These are phyloP conservation scores for Cenchrus americanus DNA, from an alignment of 176 grass and related monocot species.

Conservation along the genomic window DNA sequence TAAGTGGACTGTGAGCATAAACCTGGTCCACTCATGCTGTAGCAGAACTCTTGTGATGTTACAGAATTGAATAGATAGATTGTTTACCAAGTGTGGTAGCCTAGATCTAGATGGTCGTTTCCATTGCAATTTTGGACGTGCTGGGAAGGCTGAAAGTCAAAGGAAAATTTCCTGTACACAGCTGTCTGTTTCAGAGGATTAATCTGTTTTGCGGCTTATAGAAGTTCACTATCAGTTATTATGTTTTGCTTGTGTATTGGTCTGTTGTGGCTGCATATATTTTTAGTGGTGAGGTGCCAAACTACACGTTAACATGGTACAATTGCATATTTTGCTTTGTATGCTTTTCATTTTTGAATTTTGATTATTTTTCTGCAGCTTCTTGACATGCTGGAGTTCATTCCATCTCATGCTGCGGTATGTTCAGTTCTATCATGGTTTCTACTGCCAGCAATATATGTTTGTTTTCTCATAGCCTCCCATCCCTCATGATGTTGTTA, in stretches of 20 bases:
- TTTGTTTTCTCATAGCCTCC: constrained; percentile 41
- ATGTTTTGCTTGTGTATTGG: neutral
- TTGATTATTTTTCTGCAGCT: constrained; percentile 62
- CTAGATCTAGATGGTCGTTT: constrained; percentile 22
- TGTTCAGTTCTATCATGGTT: constrained; percentile 48
- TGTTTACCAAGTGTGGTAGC: neutral
- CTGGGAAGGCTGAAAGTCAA: neutral
- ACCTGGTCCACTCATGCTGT: constrained; percentile 6
- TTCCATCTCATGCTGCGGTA: constrained; percentile 97
- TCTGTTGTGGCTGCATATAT: neutral
- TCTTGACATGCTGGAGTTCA: constrained; percentile 86
- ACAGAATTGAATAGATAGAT: constrained; percentile 21
- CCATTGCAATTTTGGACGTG: neutral
- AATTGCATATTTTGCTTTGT: constrained; percentile 13
- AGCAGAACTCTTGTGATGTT: constrained; percentile 5
- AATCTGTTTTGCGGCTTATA: constrained; percentile 6
- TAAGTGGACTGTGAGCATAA: neutral
- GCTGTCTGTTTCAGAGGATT: constrained; percentile 27
- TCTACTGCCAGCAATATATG: constrained; percentile 7
- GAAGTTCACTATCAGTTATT: constrained; percentile 29
- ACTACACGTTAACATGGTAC: constrained; percentile 16
- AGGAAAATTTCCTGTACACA: constrained; percentile 14
- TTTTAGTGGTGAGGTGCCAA: constrained; percentile 7
- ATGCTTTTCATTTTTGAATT: neutral
- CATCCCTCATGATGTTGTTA: constrained; percentile 36